Percentiles rank a stretch among this genome's conserved stretches.
Conservation (phyloP, 2,329 filamentous ascomycete species). For the Fusarium cyanostomum region DNA sequence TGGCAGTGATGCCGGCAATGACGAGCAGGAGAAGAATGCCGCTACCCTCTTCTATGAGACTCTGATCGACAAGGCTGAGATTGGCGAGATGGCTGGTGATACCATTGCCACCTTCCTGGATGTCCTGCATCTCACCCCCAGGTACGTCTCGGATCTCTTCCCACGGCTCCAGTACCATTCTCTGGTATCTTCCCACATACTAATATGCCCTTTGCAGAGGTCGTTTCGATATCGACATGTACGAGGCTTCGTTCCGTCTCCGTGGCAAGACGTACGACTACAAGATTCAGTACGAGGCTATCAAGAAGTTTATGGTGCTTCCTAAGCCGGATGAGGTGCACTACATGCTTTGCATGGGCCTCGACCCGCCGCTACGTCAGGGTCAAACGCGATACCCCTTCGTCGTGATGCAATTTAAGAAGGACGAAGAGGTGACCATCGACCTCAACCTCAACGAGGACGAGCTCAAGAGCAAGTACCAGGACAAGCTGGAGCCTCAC, state of each 20-base stretch:
- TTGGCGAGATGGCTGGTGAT: conserved; percentile 98
- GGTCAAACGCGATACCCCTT: conserved; percentile 98
- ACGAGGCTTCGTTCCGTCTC: conserved; percentile 95
- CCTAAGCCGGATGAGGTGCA: conserved; percentile 99
- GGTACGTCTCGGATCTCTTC: conserved; percentile 57
- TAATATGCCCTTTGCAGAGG: conserved; percentile 67
- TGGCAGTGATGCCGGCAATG: conserved; percentile 62
- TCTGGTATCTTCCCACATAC: background rate
- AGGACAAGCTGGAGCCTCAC: conserved; percentile 85
- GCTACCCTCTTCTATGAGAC: conserved; percentile 98
- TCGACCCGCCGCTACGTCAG: conserved; percentile 94
- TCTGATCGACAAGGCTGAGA: conserved; percentile 97
- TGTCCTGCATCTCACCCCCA: conserved; percentile 94
- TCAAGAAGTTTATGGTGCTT: conserved; percentile 99
- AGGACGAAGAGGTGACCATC: conserved; percentile 95
- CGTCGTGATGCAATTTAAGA: conserved; percentile 98
- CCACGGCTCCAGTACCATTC: background rate
- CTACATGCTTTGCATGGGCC: conserved; percentile 90
- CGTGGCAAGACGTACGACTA: conserved; percentile 99
- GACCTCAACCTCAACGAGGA: conserved; percentile 97
- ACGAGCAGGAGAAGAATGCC: conserved; percentile 84
- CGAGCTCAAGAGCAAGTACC: conserved; percentile 83
- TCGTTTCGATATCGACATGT: conserved; percentile 99
- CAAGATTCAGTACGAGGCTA: conserved; percentile 97
- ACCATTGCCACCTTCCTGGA: conserved; percentile 98